Evolutionary conservation across 805 yeast species (phyloP).

Genomic region (Nakazawaea holstii): DNA sequence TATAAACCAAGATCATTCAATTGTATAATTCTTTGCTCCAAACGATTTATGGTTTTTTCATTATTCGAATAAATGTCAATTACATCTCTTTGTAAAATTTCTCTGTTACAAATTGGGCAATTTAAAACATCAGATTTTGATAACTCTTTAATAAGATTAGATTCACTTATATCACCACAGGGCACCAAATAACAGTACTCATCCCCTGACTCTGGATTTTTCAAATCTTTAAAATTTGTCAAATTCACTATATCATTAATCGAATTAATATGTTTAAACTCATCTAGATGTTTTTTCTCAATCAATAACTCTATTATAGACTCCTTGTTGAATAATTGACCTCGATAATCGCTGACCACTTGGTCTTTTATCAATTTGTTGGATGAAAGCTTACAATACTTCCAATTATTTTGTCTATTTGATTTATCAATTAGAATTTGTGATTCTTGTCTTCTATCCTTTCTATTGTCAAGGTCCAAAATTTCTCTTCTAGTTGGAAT

Average conservation of each 20-base stretch:
- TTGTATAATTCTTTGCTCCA: slow-evolving; percentile 13
- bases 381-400: slow-evolving; percentile 41
- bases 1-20: slow-evolving; percentile 23
- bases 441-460: slow-evolving; percentile 15
- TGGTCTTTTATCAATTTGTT: slow-evolving; percentile 36
- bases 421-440: slow-evolving; percentile 16
- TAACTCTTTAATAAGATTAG: slow-evolving; percentile 23
- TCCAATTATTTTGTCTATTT: slow-evolving; percentile 30
- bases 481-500: slow-evolving; percentile 55
- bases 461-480: slow-evolving; percentile 17
- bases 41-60: slow-evolving; percentile 1
- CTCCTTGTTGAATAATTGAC: slow-evolving; percentile 61
- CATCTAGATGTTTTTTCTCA: not conserved
- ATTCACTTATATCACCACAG: slow-evolving; percentile 39
- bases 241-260: slow-evolving; percentile 39
- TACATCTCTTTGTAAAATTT: slow-evolving; percentile 19
- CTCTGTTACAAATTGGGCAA: slow-evolving; percentile 38
- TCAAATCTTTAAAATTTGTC: slow-evolving; percentile 19
- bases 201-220: slow-evolving; percentile 21
- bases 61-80: slow-evolving; percentile 25
- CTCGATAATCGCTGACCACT: slow-evolving; percentile 64
- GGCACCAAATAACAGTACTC: slow-evolving; percentile 31
- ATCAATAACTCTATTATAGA: slow-evolving; percentile 49
- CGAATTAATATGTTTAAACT: slow-evolving; percentile 27
- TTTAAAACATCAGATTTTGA: slow-evolving; percentile 10